phyloP scores from a whole-genome alignment of 768 basidiomycete genomes.

The Agrocybe praecox region DNA sequence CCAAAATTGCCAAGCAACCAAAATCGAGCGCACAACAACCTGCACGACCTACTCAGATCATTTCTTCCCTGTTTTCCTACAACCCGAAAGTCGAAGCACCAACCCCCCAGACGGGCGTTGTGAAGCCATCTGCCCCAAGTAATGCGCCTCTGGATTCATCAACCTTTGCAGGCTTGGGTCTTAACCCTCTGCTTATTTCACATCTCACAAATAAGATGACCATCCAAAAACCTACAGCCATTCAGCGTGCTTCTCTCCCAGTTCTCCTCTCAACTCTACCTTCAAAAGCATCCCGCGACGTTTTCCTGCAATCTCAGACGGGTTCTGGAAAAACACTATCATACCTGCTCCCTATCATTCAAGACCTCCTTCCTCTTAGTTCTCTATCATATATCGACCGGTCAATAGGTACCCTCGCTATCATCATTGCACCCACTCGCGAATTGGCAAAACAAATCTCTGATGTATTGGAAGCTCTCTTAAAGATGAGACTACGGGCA shows the following conservation, averaged over 20 bases:
- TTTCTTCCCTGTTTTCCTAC: constrained; percentile 88
- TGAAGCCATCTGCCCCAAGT: constrained; percentile 55
- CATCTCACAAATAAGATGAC: constrained; percentile 82
- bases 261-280: constrained; percentile 38
- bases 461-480: constrained; percentile 85
- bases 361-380: constrained; percentile 90
- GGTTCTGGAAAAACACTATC: constrained; percentile 96
- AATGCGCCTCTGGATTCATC: constrained; percentile 87
- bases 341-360: constrained; percentile 92
- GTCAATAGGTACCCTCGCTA: constrained; percentile 91
- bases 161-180: constrained; percentile 80
- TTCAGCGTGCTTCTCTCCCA: constrained; percentile 83
- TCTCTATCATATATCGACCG: constrained; percentile 92
- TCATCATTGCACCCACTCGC: constrained; percentile 93
- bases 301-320: constrained; percentile 95
- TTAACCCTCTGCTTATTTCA: constrained; percentile 76
- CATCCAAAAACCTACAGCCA: constrained; percentile 85
- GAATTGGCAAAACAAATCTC: constrained; percentile 97
- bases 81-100: constrained; percentile 71
- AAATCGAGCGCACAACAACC: constrained; percentile 16
- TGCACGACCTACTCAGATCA: constrained; percentile 56
- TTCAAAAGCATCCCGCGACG: constrained; percentile 56
- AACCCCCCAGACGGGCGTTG: constrained; percentile 16
- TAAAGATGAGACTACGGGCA: constrained; percentile 73
- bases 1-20: constrained; percentile 15